phyloP scores from a whole-genome alignment of 2,329 filamentous ascomycete species.

The Annulohypoxylon truncatum region DNA sequence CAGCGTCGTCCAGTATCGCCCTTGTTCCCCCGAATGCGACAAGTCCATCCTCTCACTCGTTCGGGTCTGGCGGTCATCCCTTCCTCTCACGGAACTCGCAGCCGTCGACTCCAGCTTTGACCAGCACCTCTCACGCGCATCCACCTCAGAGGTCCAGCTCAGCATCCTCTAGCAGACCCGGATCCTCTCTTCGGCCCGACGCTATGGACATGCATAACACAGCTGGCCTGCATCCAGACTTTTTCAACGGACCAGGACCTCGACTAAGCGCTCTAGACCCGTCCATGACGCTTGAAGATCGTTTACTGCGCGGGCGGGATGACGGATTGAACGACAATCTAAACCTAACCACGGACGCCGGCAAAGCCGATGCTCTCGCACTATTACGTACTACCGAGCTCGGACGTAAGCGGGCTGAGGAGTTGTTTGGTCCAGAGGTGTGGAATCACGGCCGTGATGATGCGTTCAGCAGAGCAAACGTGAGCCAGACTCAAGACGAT shows the following conservation, averaged over 20 bases:
- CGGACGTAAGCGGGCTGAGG: slow-evolving; percentile 62
- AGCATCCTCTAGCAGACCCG: slow-evolving; percentile 50
- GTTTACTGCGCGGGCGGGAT: slow-evolving; percentile 60
- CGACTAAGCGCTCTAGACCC: slow-evolving; percentile 56
- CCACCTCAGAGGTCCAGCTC: slow-evolving; percentile 51
- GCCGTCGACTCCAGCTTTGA: slow-evolving; percentile 53
- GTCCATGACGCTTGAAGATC: slow-evolving; percentile 61
- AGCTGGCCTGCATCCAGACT: slow-evolving; percentile 55
- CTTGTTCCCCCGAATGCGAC: slow-evolving; percentile 46
- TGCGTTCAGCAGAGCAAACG: slow-evolving; percentile 37
- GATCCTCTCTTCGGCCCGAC: slow-evolving; percentile 51
- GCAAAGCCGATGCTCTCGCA: slow-evolving; percentile 64
- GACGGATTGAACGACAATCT: slow-evolving; percentile 60
- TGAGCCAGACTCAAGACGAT: slow-evolving; percentile 54
- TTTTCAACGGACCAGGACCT: slow-evolving; percentile 56
- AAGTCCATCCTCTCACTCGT: slow-evolving; percentile 53
- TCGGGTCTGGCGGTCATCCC: slow-evolving; percentile 47
- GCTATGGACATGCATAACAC: slow-evolving; percentile 55
- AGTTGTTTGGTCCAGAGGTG: slow-evolving; percentile 62
- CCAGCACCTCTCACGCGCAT: slow-evolving; percentile 51
- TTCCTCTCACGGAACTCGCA: slow-evolving; percentile 54
- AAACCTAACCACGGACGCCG: slow-evolving; percentile 58
- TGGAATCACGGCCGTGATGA: slow-evolving; percentile 55
- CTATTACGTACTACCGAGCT: slow-evolving; percentile 63
- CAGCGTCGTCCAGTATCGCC: slow-evolving; percentile 28